phyloP scores from a whole-genome alignment of 306 rosid genomes.

The Dicorynia guianensis region DNA sequence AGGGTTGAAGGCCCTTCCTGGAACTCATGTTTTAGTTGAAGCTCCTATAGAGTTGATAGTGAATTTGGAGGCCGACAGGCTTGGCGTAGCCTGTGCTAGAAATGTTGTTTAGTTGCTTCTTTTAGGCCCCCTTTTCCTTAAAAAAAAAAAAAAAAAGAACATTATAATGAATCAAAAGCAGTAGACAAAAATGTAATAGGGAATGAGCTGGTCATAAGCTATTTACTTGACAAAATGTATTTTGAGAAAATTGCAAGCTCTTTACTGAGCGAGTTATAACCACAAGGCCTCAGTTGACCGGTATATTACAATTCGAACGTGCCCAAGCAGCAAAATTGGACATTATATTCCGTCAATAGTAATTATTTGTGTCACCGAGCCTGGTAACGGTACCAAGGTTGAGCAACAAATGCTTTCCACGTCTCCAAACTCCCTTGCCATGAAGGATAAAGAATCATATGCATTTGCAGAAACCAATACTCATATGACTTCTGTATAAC shows the following conservation, averaged over 20 bases:
- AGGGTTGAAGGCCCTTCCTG: too few species aligned
- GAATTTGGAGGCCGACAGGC: too few species aligned
- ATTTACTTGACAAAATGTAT: neutral
- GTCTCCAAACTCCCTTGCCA: conserved; percentile 44
- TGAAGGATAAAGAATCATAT: conserved; percentile 46
- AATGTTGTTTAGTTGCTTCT: too few species aligned
- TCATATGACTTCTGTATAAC: conserved; percentile 32
- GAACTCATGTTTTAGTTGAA: too few species aligned
- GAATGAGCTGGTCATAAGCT: too few species aligned
- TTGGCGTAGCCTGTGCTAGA: too few species aligned
- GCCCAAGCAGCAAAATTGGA: conserved; percentile 66
- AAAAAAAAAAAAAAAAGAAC: too few species aligned
- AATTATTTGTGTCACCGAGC: conserved; percentile 20
- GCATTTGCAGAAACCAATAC: conserved; percentile 43
- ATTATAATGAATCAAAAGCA: too few species aligned
- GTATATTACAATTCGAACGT: conserved; percentile 50
- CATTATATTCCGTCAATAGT: conserved; percentile 35
- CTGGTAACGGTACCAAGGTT: neutral
- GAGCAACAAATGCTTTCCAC: conserved; percentile 40
- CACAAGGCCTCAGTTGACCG: conserved; percentile 42
- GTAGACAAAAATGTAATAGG: too few species aligned
- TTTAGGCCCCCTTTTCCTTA: too few species aligned
- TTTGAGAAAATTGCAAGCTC: conserved; percentile 17
- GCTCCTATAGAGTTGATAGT: too few species aligned
- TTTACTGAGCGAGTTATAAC: conserved; percentile 32